Percentiles rank a stretch among this genome's conserved stretches.
Evolutionary conservation across 2,329 filamentous ascomycete genomes (phyloP).

Genomic region (Fusarium albosuccineum): DNA sequence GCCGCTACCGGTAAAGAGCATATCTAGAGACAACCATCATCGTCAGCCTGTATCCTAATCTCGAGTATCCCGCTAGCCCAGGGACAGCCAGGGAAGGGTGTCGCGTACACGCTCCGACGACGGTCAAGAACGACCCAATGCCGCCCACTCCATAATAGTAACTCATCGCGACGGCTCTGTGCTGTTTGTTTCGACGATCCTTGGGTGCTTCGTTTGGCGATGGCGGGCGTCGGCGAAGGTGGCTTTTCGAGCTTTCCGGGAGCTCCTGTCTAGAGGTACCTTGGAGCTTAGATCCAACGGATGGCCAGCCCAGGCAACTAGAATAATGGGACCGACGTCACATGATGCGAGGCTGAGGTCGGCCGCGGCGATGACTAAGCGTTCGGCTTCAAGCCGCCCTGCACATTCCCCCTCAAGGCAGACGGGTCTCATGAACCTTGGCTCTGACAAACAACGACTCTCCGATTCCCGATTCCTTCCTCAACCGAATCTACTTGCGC

Average conservation of each 20-base stretch:
- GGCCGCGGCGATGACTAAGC: conserved; percentile 1
- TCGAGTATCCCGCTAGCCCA: conserved; percentile 13
- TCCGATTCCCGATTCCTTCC: neutral
- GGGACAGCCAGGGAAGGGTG: conserved; percentile 22
- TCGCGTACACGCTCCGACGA: conserved; percentile 83
- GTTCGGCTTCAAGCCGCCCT: neutral
- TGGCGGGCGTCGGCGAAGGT: conserved; percentile 36
- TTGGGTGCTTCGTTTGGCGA: conserved; percentile 30
- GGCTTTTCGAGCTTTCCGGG: conserved; percentile 45
- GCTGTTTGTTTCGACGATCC: conserved; percentile 41
- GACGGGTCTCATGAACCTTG: conserved; percentile 29
- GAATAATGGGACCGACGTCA: conserved; percentile 49
- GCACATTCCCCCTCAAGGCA: conserved; percentile 27
- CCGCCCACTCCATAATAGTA: conserved; percentile 78
- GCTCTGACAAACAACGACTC: conserved; percentile 20
- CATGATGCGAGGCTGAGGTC: conserved; percentile 50
- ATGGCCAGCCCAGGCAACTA: conserved; percentile 42
- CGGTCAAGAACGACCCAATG: conserved; percentile 74
- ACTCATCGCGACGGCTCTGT: conserved; percentile 70
- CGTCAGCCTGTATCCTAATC: conserved; percentile 27
- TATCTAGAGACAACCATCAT: conserved; percentile 71
- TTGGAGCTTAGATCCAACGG: conserved; percentile 31
- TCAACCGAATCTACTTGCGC: conserved; percentile 7
- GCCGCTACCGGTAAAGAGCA: conserved; percentile 97
- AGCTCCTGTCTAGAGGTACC: conserved; percentile 47